phyloP scores from a whole-genome alignment of 805 yeast genomes.

The Jamesozyma piceae region DNA sequence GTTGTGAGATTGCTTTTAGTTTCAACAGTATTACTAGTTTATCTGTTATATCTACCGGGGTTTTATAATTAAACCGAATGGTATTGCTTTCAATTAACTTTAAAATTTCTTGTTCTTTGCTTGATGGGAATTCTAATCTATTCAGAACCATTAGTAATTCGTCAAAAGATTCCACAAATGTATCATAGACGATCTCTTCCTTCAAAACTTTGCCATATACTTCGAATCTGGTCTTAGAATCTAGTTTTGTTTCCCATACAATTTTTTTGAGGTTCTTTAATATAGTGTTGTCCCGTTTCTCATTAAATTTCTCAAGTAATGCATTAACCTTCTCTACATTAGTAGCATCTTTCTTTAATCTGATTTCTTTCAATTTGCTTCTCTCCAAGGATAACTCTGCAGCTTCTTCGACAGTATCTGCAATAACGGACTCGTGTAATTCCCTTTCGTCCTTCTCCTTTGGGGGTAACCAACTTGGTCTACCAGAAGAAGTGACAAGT shows the following conservation, averaged over 20 bases:
- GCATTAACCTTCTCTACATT: slow-evolving; percentile 3
- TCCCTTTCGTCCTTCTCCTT: slow-evolving; percentile 42
- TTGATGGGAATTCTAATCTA: slow-evolving; percentile 21
- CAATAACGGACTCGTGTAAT: slow-evolving; percentile 47
- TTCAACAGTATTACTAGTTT: slow-evolving; percentile 24
- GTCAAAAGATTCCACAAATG: slow-evolving; percentile 31
- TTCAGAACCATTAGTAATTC: slow-evolving; percentile 28
- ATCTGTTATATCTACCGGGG: slow-evolving; percentile 8
- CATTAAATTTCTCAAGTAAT: slow-evolving; percentile 17
- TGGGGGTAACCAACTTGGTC: slow-evolving; percentile 67
- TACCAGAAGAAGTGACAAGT: slow-evolving; percentile 42
- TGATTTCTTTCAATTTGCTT: no score
- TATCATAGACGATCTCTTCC: slow-evolving; percentile 14
- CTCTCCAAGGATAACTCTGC: background rate
- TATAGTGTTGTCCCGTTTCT: slow-evolving; percentile 14
- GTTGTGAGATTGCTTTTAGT: slow-evolving; percentile 29
- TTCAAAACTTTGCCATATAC: slow-evolving; percentile 18
- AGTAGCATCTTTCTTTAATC: background rate
- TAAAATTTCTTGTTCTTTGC: slow-evolving; percentile 24
- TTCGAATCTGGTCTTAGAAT: slow-evolving; percentile 10
- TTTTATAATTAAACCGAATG: slow-evolving; percentile 12
- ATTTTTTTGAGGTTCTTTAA: slow-evolving; percentile 13
- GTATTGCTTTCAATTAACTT: slow-evolving; percentile 9
- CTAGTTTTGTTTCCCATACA: slow-evolving; percentile 23
- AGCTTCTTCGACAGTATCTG: background rate